These are phyloP conservation scores for Neoconidiobolus thromboides DNA, from an alignment of 371 early-diverging fungal species.

Conservation along the genomic window DNA sequence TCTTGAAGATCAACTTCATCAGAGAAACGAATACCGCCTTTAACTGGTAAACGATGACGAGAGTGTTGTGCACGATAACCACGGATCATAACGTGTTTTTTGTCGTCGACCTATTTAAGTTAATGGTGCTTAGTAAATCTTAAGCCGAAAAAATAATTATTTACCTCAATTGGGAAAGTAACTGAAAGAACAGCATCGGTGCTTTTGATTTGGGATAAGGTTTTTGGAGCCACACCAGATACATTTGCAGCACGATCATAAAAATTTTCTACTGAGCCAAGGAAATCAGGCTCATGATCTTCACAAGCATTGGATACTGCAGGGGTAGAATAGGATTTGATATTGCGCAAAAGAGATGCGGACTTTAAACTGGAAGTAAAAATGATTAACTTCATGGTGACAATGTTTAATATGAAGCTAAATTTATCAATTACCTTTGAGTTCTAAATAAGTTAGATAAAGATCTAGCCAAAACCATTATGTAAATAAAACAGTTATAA, in stretches of 20 bases:
- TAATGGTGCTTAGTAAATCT: not conserved
- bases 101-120: conserved; percentile 30
- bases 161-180: conserved; percentile 54
- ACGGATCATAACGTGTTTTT: conserved; percentile 51
- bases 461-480: no score
- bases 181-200: conserved; percentile 61
- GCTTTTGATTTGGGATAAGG: conserved; percentile 58
- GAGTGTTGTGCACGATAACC: conserved; percentile 82
- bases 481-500: no score
- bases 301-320: conserved; percentile 10
- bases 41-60: conserved; percentile 67
- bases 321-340: not conserved
- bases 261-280: conserved; percentile 59
- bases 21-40: conserved; percentile 16
- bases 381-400: no score
- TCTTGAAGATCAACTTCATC: conserved; percentile 33
- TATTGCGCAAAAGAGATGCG: no score
- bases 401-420: no score
- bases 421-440: no score
- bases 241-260: conserved; percentile 56
- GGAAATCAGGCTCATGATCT: conserved; percentile 50
- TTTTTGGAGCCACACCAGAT: conserved; percentile 37
- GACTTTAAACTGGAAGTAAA: no score
- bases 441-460: no score
- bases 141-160: no score